Evolutionary conservation across 305 asterid genomes (phyloP), one percentile per base, ranked within the genome.

Genomic region (Plantago coronopus): DNA sequence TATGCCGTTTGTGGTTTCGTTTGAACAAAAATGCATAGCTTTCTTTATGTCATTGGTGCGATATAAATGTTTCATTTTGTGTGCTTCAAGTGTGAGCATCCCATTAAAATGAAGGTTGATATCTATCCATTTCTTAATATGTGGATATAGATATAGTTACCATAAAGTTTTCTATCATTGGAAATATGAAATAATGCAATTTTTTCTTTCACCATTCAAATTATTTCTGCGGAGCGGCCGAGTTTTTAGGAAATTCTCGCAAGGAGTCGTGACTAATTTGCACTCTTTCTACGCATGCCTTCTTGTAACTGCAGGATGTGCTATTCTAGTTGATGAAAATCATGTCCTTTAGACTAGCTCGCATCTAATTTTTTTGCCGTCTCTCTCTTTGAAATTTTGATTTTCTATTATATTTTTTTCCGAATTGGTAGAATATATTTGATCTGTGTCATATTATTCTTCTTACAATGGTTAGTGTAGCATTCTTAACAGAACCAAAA

Each of bases 1-100:
- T 89, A 78, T 60, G 66, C 64, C 18, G 17, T 71, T 63, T 60
- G 61, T 29, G 54, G 8, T 51, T 29, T 54, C 38, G 31, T 21
- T n/a, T 50, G 62, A 68, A 55, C 58, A 27, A 19, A 60, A 58
- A 51, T 22, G 11, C 49, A 21, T 59, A 55, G 46, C 54, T 18
- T 42, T 20, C 54, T 49, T 44, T 71, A 59, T 49, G 62, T 55
- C 48, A 12, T 48, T 64, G 22, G 1, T 29, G 50, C 17, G 53
- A 27, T 20, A 25, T 59, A 12, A 57, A 29, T 63, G 50, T 50
- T 37, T 44, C 21, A 57, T 51, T 63, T 57, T 7, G 38, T 66
- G 27, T 17, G 54, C 21, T 38, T 27, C 50, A 38, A 48, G 29
- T 23, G 12, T n/a, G 48, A 47, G 48, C 53, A 44, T n/a, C 25